Conservation (phyloP, 139 green algal genomes). For the Closterium sp. region DNA sequence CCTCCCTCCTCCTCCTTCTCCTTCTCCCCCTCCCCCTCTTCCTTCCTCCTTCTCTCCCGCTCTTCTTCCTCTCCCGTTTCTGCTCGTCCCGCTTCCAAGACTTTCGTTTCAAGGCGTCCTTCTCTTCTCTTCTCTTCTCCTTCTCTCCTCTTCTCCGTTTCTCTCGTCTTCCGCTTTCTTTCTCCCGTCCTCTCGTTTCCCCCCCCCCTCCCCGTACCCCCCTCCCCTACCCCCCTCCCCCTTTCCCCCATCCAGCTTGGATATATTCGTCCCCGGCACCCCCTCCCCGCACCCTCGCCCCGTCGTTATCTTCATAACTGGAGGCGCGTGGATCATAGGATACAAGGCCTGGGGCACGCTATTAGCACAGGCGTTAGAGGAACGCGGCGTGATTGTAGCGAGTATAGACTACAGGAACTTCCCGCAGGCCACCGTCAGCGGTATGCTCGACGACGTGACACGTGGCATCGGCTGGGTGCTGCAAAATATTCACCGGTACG, state of each 20-base stretch:
- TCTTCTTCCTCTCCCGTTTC: no score
- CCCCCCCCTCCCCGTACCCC: no score
- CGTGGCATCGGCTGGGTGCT: constrained; percentile 84
- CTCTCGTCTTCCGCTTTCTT: no score
- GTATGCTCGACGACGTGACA: constrained; percentile 94
- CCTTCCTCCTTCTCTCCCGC: no score
- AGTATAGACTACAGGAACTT: constrained; percentile 96
- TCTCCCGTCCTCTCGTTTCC: no score
- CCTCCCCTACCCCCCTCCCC: no score
- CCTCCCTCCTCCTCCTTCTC: no score
- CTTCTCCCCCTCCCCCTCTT: no score
- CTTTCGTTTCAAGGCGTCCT: no score
- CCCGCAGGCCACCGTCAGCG: constrained; percentile 67
- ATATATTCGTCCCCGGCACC: neutral
- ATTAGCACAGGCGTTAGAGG: constrained; percentile 73
- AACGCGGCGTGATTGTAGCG: constrained; percentile 78
- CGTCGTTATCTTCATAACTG: constrained; percentile 48
- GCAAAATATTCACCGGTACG: constrained; percentile 61
- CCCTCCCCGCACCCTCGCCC: neutral
- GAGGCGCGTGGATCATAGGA: constrained; percentile 50
- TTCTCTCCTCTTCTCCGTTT: no score
- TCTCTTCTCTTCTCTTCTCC: no score
- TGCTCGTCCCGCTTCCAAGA: no score
- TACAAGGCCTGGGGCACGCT: constrained; percentile 66
- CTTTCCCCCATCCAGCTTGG: neutral